A percentile compares a stretch with the other conserved stretches of the same genome.
phyloP scores from a whole-genome alignment of 352 stramenopile genomes.

The Phytophthora sp. region DNA sequence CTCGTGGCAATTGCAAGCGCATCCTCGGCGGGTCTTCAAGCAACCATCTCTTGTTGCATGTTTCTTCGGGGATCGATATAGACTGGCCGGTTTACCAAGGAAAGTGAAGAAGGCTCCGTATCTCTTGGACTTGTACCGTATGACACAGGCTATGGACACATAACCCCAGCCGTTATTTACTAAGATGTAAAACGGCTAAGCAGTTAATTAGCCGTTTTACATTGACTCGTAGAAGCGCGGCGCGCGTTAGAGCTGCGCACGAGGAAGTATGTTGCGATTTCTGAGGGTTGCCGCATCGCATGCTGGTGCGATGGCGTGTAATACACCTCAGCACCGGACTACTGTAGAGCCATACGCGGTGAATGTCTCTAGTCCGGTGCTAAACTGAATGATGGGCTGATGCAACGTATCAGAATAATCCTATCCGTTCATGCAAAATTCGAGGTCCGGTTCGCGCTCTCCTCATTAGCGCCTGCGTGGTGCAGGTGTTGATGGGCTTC shows the following conservation, averaged over 20 bases:
- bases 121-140: no score
- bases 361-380: conserved; percentile 28
- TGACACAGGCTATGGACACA: no score
- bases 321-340: no score
- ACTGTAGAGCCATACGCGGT: no score
- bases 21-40: not conserved
- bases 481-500: conserved; percentile 23
- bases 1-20: not conserved
- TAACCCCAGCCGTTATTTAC: no score
- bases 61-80: conserved; percentile 33
- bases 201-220: not conserved
- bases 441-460: conserved; percentile 21
- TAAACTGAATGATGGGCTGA: not conserved
- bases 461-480: no score
- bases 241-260: not conserved
- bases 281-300: conserved; percentile 28
- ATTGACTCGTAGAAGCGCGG: not conserved
- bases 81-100: conserved; percentile 18
- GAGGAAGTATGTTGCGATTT: not conserved
- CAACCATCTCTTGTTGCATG: conserved; percentile 32
- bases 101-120: conserved; percentile 13
- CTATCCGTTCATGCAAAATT: not conserved
- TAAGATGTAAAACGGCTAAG: no score
- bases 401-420: conserved; percentile 1
- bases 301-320: conserved; percentile 26